phyloP scores from a whole-genome alignment of 2,329 filamentous ascomycete genomes.

The Colletotrichum coccodes region DNA sequence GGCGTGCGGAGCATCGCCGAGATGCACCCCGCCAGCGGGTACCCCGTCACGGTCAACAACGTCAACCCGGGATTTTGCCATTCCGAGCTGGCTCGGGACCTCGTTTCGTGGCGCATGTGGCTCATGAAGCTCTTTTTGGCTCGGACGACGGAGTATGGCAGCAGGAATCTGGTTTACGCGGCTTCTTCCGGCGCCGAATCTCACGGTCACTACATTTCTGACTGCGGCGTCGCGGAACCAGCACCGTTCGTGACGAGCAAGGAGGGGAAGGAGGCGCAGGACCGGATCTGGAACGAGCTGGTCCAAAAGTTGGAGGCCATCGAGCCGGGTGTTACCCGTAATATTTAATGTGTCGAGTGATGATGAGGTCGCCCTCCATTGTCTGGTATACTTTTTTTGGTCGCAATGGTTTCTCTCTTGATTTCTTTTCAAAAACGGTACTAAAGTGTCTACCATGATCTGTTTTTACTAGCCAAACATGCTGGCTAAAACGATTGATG shows the following conservation, averaged over 20 bases:
- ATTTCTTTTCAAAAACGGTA: too few species aligned
- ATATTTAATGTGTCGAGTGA: not conserved
- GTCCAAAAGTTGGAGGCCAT: constrained; percentile 51
- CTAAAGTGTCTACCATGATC: too few species aligned
- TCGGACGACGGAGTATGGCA: constrained; percentile 57
- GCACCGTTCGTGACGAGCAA: constrained; percentile 49
- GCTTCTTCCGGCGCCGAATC: constrained; percentile 49
- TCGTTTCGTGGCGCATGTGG: constrained; percentile 18
- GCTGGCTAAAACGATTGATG: too few species aligned
- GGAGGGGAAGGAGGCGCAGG: constrained; percentile 48
- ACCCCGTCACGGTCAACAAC: constrained; percentile 58
- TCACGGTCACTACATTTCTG: constrained; percentile 57
- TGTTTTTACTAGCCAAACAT: too few species aligned
- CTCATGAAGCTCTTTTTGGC: constrained; percentile 48
- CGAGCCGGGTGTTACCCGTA: constrained; percentile 44
- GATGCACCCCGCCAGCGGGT: constrained; percentile 20
- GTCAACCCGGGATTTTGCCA: constrained; percentile 65
- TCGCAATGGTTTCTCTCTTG: too few species aligned
- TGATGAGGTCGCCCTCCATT: too few species aligned
- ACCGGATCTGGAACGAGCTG: constrained; percentile 56
- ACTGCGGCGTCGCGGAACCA: constrained; percentile 42
- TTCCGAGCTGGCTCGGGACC: constrained; percentile 54
- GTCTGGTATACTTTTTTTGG: too few species aligned
- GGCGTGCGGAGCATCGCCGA: constrained; percentile 37
- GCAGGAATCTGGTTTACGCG: constrained; percentile 53